A percentile compares a stretch with the other conserved stretches of the same genome.
Evolutionary conservation across 768 basidiomycete genomes (phyloP).

Genomic region (Phaeolepiota aurea): DNA sequence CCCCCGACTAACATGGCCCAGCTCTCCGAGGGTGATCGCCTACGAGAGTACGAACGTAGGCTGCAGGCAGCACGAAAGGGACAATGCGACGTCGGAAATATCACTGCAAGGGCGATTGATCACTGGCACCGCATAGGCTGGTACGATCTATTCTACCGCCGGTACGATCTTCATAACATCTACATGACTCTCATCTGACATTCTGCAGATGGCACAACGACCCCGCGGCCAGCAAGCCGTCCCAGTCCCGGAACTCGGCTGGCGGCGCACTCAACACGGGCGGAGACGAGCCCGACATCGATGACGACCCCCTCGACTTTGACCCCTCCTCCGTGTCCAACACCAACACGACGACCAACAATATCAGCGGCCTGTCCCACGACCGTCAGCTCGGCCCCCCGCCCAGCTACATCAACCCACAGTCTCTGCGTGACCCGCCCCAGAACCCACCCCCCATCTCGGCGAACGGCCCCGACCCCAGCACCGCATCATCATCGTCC

Average conservation of each 20-base stretch:
- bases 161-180: constrained; percentile 27
- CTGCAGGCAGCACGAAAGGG: constrained; percentile 57
- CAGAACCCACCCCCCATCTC: constrained; percentile 13
- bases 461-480: constrained; percentile 6
- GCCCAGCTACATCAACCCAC: constrained; percentile 26
- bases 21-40: constrained; percentile 52
- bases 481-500: not conserved
- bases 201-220: constrained; percentile 55
- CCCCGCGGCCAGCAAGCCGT: constrained; percentile 47
- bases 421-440: constrained; percentile 26
- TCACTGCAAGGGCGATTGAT: constrained; percentile 66
- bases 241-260: constrained; percentile 25
- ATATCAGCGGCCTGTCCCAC: constrained; percentile 20
- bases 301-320: constrained; percentile 44
- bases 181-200: not conserved
- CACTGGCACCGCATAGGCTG: constrained; percentile 75
- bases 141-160: constrained; percentile 65
- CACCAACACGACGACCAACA: constrained; percentile 4
- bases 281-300: constrained; percentile 38
- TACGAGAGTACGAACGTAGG: constrained; percentile 66
- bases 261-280: constrained; percentile 20
- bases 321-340: constrained; percentile 23
- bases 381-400: constrained; percentile 11
- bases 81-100: constrained; percentile 64
- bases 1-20: constrained; percentile 28